Percentiles rank a stretch among this genome's conserved stretches.
phyloP scores from a whole-genome alignment of 2,329 filamentous ascomycete species.

The Coniella lustricola region DNA sequence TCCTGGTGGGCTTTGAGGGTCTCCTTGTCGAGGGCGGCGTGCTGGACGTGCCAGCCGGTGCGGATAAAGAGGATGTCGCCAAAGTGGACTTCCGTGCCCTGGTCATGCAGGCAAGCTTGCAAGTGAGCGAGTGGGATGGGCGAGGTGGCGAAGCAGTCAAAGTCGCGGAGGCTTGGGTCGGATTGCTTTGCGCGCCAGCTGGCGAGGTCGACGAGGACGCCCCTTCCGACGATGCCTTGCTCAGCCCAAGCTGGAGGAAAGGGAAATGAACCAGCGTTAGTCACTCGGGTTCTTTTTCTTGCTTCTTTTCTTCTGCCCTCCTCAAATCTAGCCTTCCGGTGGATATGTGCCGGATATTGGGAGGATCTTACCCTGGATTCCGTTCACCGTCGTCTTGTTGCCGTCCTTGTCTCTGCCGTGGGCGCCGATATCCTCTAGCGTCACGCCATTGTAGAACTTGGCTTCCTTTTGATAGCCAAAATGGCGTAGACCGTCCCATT shows the following conservation, averaged over 20 bases:
- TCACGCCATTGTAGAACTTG: slow-evolving; percentile 29
- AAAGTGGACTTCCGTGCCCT: slow-evolving; percentile 42
- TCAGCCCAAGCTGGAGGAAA: slow-evolving; percentile 38
- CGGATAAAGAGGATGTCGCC: slow-evolving; percentile 47
- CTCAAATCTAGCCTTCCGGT: no score
- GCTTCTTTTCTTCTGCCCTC: neutral
- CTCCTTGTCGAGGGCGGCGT: slow-evolving; percentile 28
- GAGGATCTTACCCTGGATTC: slow-evolving; percentile 29
- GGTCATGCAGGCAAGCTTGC: slow-evolving; percentile 34
- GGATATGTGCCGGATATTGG: no score
- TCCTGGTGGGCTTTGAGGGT: slow-evolving; percentile 32
- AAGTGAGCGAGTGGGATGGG: slow-evolving; percentile 26
- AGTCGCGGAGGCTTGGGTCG: slow-evolving; percentile 19
- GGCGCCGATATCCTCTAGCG: slow-evolving; percentile 24
- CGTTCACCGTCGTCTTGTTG: slow-evolving; percentile 30
- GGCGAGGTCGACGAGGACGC: slow-evolving; percentile 47
- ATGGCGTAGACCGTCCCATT: slow-evolving; percentile 51
- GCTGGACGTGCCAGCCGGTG: slow-evolving; percentile 36
- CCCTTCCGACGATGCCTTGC: slow-evolving; percentile 48
- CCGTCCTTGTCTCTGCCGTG: slow-evolving; percentile 16
- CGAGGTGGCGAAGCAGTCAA: slow-evolving; percentile 29
- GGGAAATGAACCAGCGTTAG: neutral
- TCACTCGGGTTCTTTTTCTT: neutral
- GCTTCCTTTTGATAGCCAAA: slow-evolving; percentile 41
- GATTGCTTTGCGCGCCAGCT: slow-evolving; percentile 36